Percentiles rank a stretch among this genome's conserved stretches.
Conservation (phyloP, 2,329 filamentous ascomycete species). For the Claviceps quebecensis region DNA sequence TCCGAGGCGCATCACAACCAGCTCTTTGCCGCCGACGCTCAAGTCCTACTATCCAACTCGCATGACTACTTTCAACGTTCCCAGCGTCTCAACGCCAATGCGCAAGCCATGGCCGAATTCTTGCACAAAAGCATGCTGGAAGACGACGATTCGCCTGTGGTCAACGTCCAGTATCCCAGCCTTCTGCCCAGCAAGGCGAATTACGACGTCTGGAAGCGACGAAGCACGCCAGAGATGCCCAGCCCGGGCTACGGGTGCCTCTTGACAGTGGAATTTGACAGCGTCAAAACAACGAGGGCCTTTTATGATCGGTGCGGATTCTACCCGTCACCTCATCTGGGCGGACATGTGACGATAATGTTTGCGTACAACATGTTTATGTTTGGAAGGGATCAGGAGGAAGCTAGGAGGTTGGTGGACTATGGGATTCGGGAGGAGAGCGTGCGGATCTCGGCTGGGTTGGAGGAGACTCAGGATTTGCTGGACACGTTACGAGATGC, state of each 20-base stretch:
- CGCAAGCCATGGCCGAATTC: constrained; percentile 25
- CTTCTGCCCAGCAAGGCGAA: constrained; percentile 18
- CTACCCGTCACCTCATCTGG: constrained; percentile 38
- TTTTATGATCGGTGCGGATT: constrained; percentile 37
- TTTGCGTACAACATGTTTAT: constrained; percentile 32
- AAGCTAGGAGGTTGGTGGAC: constrained; percentile 21
- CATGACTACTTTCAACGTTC: constrained; percentile 27
- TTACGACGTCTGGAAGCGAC: constrained; percentile 23
- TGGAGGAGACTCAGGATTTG: constrained; percentile 30
- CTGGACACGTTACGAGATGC: constrained; percentile 19
- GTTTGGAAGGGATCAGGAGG: constrained; percentile 25
- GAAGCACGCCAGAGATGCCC: constrained; percentile 27
- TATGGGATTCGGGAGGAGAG: constrained; percentile 26
- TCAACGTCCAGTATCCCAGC: constrained; percentile 30
- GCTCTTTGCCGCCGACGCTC: constrained; percentile 32
- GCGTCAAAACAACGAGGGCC: constrained; percentile 22
- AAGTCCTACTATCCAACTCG: constrained; percentile 30
- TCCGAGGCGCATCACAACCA: constrained; percentile 26
- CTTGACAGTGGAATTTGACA: constrained; percentile 35
- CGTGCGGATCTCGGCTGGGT: constrained; percentile 32
- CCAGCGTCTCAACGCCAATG: constrained; percentile 28
- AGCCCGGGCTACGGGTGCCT: constrained; percentile 41
- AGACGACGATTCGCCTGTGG: constrained; percentile 20
- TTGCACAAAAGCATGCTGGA: constrained; percentile 18
- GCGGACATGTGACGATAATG: constrained; percentile 35